Evolutionary conservation across 805 yeast genomes (phyloP).

Genomic region (Blastobotrys peoriensis): DNA sequence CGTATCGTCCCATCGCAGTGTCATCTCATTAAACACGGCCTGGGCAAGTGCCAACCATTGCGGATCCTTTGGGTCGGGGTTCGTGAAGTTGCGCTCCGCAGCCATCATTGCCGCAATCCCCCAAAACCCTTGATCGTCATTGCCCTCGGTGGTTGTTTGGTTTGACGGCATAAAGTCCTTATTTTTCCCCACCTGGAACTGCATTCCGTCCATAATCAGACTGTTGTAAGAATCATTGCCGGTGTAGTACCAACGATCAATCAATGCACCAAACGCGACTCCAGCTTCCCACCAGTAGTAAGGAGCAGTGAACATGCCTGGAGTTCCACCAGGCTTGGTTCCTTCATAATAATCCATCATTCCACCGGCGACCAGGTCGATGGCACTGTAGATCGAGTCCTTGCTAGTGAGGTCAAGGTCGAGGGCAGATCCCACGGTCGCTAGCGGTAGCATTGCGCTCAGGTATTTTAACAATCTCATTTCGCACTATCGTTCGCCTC

Average conservation of each 20-base stretch:
- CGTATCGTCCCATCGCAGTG: constrained; percentile 71
- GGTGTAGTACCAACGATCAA: constrained; percentile 71
- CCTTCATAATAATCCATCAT: constrained; percentile 67
- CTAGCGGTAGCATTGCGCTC: neutral
- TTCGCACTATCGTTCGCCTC: neutral
- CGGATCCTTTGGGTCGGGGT: constrained; percentile 55
- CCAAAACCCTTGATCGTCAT: constrained; percentile 98
- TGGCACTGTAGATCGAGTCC: constrained; percentile 46
- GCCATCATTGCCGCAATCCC: constrained; percentile 90
- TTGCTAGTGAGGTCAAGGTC: constrained; percentile 33
- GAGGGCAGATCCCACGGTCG: constrained; percentile 11
- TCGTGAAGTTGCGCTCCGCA: constrained; percentile 78
- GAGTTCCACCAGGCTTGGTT: constrained; percentile 57
- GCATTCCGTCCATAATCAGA: constrained; percentile 53
- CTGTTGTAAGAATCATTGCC: constrained; percentile 63
- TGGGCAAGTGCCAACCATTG: constrained; percentile 82
- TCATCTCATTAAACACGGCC: constrained; percentile 89
- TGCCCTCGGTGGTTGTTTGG: constrained; percentile 90
- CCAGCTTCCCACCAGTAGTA: constrained; percentile 99
- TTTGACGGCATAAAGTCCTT: constrained; percentile 80
- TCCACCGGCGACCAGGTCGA: constrained; percentile 51
- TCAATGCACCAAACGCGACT: constrained; percentile 83
- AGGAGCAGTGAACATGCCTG: constrained; percentile 84
- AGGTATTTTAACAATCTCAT: neutral
- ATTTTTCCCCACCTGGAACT: constrained; percentile 67